Base-by-base conservation (phyloP, 1,139 yeast species). In the Meyerozyma smithsonii region DNA sequence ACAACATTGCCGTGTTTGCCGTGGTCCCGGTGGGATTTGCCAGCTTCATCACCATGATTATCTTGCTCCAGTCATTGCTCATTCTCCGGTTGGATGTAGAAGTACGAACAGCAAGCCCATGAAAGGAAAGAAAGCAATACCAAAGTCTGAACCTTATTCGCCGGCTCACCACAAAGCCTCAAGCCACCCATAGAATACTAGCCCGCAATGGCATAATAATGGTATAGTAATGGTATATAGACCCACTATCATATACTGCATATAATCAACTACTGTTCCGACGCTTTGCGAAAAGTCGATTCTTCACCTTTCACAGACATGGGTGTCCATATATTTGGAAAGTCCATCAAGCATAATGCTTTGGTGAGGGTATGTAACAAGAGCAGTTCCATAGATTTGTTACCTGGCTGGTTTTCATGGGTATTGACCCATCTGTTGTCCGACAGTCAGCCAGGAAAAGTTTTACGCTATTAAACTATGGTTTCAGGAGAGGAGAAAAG, bases 11-110 rank as follows among this genome's bases (percentile, higher is more conserved):
- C 1, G 97, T 92, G 1, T 92, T 87, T 67, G 97, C 97, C 1
- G 97, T 92, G 39, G 96, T 92, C 5, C 98, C 98, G 0, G 90
- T 92, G 18, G 98, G 98, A 0, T 55, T 92, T 45, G 97, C 98
- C 3, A 87, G 97, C 52, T 92, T 92, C 53, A 64, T 90, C 20
- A 89, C 97, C 4, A 88, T 90, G 96, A 69, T 89, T 21, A 94
- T 90, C 0, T 64, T 90, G 37, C 64, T 89, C 23, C 66, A 97
- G 46, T 78, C 88, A 39, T 61, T 89, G 38, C 69, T 89, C 50
- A 85, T 89, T 30, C 69, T 88, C 37, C 72, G 95, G 43, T 64
- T 86, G 42, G 95, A 85, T 51, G 71, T 84, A 14, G 87, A 81
- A 23, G 24, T 12, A n/a, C 28, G 19, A 21, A 20, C 35, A 7